Conservation (phyloP, 805 yeast species). For the Yamadazyma phyllophila region DNA sequence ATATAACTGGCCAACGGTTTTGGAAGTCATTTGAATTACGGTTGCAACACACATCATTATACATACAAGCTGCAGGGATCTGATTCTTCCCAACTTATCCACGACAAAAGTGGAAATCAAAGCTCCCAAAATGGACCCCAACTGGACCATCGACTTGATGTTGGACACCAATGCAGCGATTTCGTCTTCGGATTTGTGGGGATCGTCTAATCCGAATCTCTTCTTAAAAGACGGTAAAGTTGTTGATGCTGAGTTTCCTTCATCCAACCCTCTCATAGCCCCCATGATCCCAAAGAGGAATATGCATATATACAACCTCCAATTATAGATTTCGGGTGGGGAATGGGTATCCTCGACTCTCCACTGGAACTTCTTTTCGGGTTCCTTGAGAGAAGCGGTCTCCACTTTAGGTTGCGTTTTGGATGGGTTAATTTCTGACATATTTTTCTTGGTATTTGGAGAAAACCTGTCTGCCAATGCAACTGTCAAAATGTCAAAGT, state of each 20-base stretch:
- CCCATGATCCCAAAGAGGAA: constrained; percentile 57
- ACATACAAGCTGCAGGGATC: constrained; percentile 45
- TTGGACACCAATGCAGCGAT: constrained; percentile 50
- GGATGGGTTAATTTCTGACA: background rate
- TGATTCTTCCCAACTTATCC: constrained; percentile 51
- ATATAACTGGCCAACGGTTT: constrained; percentile 47
- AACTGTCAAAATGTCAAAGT: background rate
- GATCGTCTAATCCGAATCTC: constrained; percentile 45
- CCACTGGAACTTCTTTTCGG: constrained; percentile 9
- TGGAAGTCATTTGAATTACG: constrained; percentile 48
- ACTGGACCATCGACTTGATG: constrained; percentile 57
- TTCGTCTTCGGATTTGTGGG: constrained; percentile 27
- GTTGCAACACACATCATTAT: constrained; percentile 45
- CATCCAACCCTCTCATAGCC: constrained; percentile 57
- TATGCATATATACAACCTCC: constrained; percentile 43
- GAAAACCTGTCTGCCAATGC: background rate
- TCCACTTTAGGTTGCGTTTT: background rate
- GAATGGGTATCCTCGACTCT: constrained; percentile 22
- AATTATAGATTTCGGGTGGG: constrained; percentile 48
- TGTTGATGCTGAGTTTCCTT: constrained; percentile 49
- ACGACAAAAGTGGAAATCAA: constrained; percentile 46
- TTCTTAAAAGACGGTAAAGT: constrained; percentile 44
- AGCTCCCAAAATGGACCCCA: constrained; percentile 58
- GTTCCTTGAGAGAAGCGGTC: background rate
- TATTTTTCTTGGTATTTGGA: background rate